Conservation (phyloP, 495 filamentous ascomycete species). For the Aspergillus funiculosus region DNA sequence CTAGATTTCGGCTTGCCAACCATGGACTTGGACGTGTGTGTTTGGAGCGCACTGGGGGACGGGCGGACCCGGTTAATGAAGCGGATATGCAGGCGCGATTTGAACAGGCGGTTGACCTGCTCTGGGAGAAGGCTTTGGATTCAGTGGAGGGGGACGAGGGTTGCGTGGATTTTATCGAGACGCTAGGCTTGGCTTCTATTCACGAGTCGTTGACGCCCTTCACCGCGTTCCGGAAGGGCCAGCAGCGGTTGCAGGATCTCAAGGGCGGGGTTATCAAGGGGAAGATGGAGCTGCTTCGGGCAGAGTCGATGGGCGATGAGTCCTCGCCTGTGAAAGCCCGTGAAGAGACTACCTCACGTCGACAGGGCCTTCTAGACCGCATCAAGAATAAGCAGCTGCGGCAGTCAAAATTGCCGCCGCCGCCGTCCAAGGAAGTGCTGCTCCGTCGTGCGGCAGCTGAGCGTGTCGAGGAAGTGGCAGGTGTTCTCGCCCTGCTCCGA, state of each 20-base stretch:
- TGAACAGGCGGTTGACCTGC: slow-evolving; percentile 33
- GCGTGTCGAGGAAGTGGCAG: slow-evolving; percentile 39
- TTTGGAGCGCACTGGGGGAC: slow-evolving; percentile 19
- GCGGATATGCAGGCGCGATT: slow-evolving; percentile 33
- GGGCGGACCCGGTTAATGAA: slow-evolving; percentile 24
- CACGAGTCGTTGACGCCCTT: slow-evolving; percentile 42
- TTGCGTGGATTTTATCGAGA: slow-evolving; percentile 25
- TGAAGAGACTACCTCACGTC: slow-evolving; percentile 32
- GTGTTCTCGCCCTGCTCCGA: slow-evolving; percentile 34
- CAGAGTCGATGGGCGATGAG: slow-evolving; percentile 14
- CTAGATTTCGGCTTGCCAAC: slow-evolving; percentile 36
- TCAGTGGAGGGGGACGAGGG: slow-evolving; percentile 21
- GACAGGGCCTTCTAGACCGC: slow-evolving; percentile 39
- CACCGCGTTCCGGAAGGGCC: slow-evolving; percentile 38
- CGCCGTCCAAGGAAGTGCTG: slow-evolving; percentile 39
- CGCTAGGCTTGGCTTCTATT: slow-evolving; percentile 31
- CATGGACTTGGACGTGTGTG: slow-evolving; percentile 42
- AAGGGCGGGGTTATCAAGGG: slow-evolving; percentile 38
- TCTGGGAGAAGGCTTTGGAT: slow-evolving; percentile 36
- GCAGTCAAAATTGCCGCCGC: slow-evolving; percentile 40
- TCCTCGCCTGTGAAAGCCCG: slow-evolving; percentile 16
- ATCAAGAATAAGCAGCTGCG: slow-evolving; percentile 42
- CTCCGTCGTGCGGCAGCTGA: slow-evolving; percentile 36
- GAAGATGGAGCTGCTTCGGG: slow-evolving; percentile 33
- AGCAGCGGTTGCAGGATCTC: slow-evolving; percentile 44